Evolutionary conservation across 2,329 filamentous ascomycete genomes (phyloP).

Genomic region (Sordariomycetes sp.): DNA sequence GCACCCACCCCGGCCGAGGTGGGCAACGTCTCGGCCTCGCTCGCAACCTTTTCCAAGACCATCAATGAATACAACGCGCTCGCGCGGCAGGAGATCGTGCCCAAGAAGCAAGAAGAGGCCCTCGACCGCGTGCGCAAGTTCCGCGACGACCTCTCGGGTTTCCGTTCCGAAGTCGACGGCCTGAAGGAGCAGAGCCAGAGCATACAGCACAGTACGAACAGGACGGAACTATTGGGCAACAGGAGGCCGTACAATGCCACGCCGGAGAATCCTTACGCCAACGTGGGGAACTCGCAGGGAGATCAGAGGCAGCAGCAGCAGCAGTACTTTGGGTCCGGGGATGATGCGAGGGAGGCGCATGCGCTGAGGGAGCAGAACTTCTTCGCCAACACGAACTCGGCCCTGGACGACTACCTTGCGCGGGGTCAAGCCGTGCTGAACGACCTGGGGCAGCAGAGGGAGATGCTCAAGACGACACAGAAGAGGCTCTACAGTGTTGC

Average conservation of each 20-base stretch:
- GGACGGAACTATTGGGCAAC: slow-evolving; percentile 69
- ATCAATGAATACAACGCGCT: slow-evolving; percentile 86
- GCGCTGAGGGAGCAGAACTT: slow-evolving; percentile 86
- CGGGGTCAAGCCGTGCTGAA: slow-evolving; percentile 82
- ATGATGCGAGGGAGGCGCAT: slow-evolving; percentile 67
- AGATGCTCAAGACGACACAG: slow-evolving; percentile 93
- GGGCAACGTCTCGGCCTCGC: slow-evolving; percentile 68
- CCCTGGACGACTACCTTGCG: slow-evolving; percentile 90
- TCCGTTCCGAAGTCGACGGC: slow-evolving; percentile 66
- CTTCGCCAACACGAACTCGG: slow-evolving; percentile 69
- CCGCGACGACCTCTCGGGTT: slow-evolving; percentile 71
- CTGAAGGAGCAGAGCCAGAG: slow-evolving; percentile 75
- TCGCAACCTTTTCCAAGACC: slow-evolving; percentile 76
- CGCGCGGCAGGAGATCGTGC: slow-evolving; percentile 80
- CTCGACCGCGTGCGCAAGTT: slow-evolving; percentile 80
- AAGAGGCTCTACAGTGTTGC: slow-evolving; percentile 83
- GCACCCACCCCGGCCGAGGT: slow-evolving; percentile 46
- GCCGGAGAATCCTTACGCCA: slow-evolving; percentile 76
- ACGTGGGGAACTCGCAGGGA: slow-evolving; percentile 19
- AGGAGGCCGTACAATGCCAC: slow-evolving; percentile 70
- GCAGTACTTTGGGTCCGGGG: slow-evolving; percentile 41
- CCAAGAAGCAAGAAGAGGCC: slow-evolving; percentile 87
- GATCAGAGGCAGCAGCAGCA: slow-evolving; percentile 13
- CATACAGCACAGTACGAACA: slow-evolving; percentile 53
- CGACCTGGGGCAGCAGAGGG: slow-evolving; percentile 80